A percentile compares a stretch with the other conserved stretches of the same genome.
phyloP scores from a whole-genome alignment of 192 early-diverging fungal genomes.

The Coemansia sp. region DNA sequence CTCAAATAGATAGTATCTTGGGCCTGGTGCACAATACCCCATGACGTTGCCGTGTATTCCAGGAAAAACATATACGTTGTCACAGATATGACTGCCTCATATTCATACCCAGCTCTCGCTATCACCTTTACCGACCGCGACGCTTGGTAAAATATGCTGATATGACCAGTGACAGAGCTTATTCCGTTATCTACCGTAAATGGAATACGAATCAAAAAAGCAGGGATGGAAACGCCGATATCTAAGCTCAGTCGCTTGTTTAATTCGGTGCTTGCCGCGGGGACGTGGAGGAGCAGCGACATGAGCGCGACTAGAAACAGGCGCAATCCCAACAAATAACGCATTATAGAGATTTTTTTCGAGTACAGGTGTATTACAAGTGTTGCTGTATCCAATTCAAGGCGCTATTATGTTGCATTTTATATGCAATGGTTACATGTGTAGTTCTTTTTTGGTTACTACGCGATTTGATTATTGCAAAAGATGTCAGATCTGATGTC shows the following conservation, averaged over 20 bases:
- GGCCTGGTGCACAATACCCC: conserved; percentile 2
- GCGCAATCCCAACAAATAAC: not conserved
- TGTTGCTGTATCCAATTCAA: too few relatives aligned
- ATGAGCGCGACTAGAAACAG: not conserved
- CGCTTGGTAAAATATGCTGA: conserved; percentile 32
- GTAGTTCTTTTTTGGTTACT: too few relatives aligned
- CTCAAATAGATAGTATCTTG: conserved; percentile 39
- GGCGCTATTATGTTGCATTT: too few relatives aligned
- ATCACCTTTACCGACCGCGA: conserved; percentile 28
- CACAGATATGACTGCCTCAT: conserved; percentile 22
- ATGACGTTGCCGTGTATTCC: conserved; percentile 15
- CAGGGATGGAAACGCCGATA: conserved; percentile 15
- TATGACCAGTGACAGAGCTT: conserved; percentile 14
- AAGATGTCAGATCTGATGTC: too few relatives aligned
- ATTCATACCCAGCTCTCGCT: conserved; percentile 16
- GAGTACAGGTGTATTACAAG: too few relatives aligned
- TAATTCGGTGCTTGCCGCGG: not conserved
- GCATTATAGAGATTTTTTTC: not conserved
- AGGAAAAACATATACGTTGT: conserved; percentile 36
- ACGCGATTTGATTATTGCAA: too few relatives aligned
- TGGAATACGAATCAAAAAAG: conserved; percentile 28
- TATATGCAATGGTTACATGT: too few relatives aligned
- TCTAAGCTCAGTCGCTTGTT: conserved; percentile 11
- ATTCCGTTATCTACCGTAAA: conserved; percentile 19
- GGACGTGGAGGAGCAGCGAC: not conserved